A percentile compares a stretch with the other conserved stretches of the same genome.
Evolutionary conservation across 2,329 filamentous ascomycete genomes (phyloP).

Genomic region (Intubia oerlemansii): DNA sequence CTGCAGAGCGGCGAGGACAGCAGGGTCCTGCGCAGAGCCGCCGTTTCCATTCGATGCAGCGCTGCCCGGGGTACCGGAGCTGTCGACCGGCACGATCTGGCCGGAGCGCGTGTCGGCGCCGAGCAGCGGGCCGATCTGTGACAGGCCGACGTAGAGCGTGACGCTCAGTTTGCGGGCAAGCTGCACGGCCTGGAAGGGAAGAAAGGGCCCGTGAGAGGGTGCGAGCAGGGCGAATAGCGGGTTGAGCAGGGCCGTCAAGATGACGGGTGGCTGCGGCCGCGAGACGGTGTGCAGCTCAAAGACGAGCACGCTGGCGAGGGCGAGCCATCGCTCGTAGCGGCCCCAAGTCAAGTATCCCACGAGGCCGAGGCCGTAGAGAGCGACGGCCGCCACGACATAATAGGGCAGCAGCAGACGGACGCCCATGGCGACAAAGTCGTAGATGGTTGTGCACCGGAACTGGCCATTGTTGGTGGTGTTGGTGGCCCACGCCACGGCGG

Average conservation of each 20-base stretch:
- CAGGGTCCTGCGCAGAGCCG: conserved; percentile 15
- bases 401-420: conserved; percentile 34
- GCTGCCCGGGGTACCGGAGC: no score
- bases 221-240: conserved; percentile 15
- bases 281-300: conserved; percentile 37
- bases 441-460: conserved; percentile 37
- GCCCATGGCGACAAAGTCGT: conserved; percentile 52
- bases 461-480: neutral
- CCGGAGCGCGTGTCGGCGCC: conserved; percentile 15
- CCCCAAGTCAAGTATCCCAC: conserved; percentile 49
- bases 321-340: conserved; percentile 43
- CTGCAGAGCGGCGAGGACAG: conserved; percentile 38
- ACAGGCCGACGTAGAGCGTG: conserved; percentile 64
- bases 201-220: conserved; percentile 32
- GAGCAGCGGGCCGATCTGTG: conserved; percentile 55
- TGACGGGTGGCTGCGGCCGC: conserved; percentile 25
- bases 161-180: conserved; percentile 58
- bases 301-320: conserved; percentile 27
- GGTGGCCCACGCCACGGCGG: conserved; percentile 38
- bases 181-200: conserved; percentile 67
- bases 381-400: conserved; percentile 33
- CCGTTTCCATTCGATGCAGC: conserved; percentile 18
- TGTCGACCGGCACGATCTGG: conserved; percentile 9
- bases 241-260: conserved; percentile 15
- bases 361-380: conserved; percentile 39